Evolutionary conservation across 2,329 filamentous ascomycete genomes (phyloP).

Genomic region (Emmonsiellopsis sp.): DNA sequence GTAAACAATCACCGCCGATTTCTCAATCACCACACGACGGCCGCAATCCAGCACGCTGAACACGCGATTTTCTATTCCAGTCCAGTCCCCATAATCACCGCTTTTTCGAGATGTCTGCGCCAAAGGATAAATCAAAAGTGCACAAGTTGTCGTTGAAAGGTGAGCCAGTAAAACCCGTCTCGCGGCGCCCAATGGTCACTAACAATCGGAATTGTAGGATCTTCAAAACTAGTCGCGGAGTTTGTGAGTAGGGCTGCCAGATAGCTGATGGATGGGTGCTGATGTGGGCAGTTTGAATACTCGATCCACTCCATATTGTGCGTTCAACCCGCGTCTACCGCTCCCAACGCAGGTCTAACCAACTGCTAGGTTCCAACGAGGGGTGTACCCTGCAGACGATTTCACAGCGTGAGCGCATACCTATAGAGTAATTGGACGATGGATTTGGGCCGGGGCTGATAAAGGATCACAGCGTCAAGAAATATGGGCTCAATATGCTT

Average conservation of each 20-base stretch:
- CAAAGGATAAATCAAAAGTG: slow-evolving; percentile 69
- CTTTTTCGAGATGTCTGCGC: slow-evolving; percentile 30
- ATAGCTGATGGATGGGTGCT: neutral
- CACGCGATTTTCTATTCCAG: neutral
- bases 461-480: slow-evolving; percentile 59
- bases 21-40: too few species aligned
- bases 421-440: neutral
- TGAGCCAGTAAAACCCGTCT: slow-evolving; percentile 11
- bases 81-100: neutral
- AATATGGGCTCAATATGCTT: slow-evolving; percentile 98
- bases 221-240: slow-evolving; percentile 82
- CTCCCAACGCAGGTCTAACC: neutral
- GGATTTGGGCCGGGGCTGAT: slow-evolving; percentile 4
- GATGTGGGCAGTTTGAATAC: slow-evolving; percentile 63
- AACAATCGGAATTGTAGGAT: slow-evolving; percentile 37
- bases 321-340: slow-evolving; percentile 19
- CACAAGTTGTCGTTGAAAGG: slow-evolving; percentile 76
- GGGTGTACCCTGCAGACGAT: slow-evolving; percentile 84
- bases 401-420: slow-evolving; percentile 65
- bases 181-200: neutral
- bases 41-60: neutral
- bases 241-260: slow-evolving; percentile 57
- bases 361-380: slow-evolving; percentile 65
- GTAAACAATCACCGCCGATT: slow-evolving; percentile 24
- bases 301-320: slow-evolving; percentile 95